A percentile compares a stretch with the other conserved stretches of the same genome.
phyloP scores from a whole-genome alignment of 306 rosid genomes.

The Quercus robur region DNA sequence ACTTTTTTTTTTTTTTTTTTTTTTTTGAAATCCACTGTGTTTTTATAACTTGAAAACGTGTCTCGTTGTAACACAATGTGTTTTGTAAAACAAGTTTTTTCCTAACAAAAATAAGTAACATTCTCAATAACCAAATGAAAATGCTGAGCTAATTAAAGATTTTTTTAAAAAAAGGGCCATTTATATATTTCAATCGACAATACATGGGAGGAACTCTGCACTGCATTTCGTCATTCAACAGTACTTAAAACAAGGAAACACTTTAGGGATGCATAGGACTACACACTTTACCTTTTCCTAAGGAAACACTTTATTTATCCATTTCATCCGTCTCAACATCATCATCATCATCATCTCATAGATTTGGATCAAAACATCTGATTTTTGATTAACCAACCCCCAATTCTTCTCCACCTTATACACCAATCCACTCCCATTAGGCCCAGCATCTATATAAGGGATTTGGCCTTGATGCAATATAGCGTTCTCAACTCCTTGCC shows the following conservation, averaged over 20 bases:
- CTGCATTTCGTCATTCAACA: neutral
- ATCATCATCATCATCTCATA: slow-evolving; percentile 54
- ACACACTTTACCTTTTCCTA: neutral
- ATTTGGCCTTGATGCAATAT: too few relatives aligned
- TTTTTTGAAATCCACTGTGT: too few relatives aligned
- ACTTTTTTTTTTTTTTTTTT: too few relatives aligned
- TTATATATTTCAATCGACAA: too few relatives aligned
- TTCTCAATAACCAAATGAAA: too few relatives aligned
- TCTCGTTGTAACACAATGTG: too few relatives aligned
- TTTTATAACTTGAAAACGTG: too few relatives aligned
- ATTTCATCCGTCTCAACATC: slow-evolving; percentile 54
- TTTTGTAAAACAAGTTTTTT: too few relatives aligned
- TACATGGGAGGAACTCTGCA: neutral
- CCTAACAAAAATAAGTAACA: too few relatives aligned
- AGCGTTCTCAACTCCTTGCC: too few relatives aligned
- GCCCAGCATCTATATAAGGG: slow-evolving; percentile 51
- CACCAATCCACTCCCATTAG: slow-evolving; percentile 34
- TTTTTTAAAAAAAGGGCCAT: too few relatives aligned
- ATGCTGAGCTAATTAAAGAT: too few relatives aligned
- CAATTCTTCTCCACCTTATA: slow-evolving; percentile 77
- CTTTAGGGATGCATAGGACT: neutral
- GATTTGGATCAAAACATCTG: slow-evolving; percentile 74
- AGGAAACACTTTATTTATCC: neutral
- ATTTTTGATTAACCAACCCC: slow-evolving; percentile 61
- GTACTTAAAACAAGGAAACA: neutral